phyloP scores from a whole-genome alignment of 1,139 yeast species.

The Kluyveromyces sp. region DNA sequence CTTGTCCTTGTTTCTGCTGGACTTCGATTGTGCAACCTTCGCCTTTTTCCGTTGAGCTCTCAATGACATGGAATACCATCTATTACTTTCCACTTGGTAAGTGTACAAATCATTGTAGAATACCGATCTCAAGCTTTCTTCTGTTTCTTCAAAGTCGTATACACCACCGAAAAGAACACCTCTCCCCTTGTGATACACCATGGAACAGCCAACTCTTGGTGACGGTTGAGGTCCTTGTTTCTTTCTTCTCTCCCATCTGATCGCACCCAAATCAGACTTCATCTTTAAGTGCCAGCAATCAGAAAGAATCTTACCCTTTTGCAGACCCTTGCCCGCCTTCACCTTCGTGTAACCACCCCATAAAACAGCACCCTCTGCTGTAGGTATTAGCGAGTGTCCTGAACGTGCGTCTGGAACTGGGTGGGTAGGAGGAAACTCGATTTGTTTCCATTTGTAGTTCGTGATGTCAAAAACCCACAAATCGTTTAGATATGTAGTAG shows the following conservation, averaged over 20 bases:
- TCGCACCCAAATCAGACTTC: conserved; percentile 74
- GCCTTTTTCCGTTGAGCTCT: conserved; percentile 51
- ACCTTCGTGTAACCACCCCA: conserved; percentile 95
- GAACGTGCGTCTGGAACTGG: conserved; percentile 85
- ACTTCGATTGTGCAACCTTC: conserved; percentile 37
- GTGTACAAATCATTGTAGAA: conserved; percentile 77
- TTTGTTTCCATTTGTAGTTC: conserved; percentile 82
- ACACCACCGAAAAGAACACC: conserved; percentile 96
- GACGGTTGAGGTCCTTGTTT: conserved; percentile 86
- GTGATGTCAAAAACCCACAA: conserved; percentile 90
- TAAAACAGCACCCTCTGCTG: conserved; percentile 74
- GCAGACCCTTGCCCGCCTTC: conserved; percentile 80
- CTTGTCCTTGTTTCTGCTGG: conserved; percentile 49
- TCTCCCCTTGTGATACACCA: conserved; percentile 84
- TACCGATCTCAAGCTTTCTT: conserved; percentile 78
- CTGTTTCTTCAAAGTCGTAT: conserved; percentile 89
- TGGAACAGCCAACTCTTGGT: conserved; percentile 90
- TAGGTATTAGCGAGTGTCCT: conserved; percentile 83
- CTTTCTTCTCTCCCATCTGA: conserved; percentile 82
- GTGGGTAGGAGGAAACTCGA: conserved; percentile 78
- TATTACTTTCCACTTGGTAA: conserved; percentile 75
- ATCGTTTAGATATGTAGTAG: conserved; percentile 77
- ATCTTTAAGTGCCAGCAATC: conserved; percentile 87
- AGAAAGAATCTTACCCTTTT: conserved; percentile 83
- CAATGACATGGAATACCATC: conserved; percentile 76